phyloP scores from a whole-genome alignment of 257 asterid species.

The Lycium barbarum region DNA sequence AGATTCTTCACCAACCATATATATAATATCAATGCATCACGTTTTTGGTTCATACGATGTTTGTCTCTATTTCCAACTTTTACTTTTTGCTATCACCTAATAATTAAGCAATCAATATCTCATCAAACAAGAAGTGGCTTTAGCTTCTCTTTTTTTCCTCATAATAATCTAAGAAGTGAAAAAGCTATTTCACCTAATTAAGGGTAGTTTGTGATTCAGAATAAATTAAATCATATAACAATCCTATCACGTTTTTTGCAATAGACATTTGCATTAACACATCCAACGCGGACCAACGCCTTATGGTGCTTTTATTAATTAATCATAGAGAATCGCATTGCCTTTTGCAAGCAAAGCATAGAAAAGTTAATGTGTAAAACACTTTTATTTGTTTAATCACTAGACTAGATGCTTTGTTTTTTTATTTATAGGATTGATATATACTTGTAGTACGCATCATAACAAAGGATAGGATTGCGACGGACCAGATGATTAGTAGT shows the following conservation, averaged over 20 bases:
- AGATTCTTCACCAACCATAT: neutral
- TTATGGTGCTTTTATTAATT: neutral
- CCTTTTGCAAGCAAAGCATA: neutral
- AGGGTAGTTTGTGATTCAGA: neutral
- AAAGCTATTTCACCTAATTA: neutral
- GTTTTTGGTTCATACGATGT: neutral
- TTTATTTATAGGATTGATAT: too few species aligned
- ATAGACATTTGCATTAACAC: neutral
- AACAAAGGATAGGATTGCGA: neutral
- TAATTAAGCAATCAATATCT: neutral
- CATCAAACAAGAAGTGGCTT: neutral
- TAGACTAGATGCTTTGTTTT: too few species aligned
- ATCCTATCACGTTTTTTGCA: neutral
- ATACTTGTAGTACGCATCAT: neutral
- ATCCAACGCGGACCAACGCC: neutral
- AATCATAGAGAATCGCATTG: neutral
- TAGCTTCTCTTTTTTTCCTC: neutral
- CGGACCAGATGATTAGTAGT: too few species aligned
- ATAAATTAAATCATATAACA: neutral
- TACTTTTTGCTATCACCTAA: neutral
- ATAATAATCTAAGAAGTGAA: neutral
- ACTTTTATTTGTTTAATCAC: too few species aligned
- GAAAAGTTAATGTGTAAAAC: neutral
- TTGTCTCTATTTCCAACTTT: neutral
- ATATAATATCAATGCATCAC: too few species aligned